A percentile compares a stretch with the other conserved stretches of the same genome.
phyloP scores from a whole-genome alignment of 768 basidiomycete species.

The Lactarius akahatsu region DNA sequence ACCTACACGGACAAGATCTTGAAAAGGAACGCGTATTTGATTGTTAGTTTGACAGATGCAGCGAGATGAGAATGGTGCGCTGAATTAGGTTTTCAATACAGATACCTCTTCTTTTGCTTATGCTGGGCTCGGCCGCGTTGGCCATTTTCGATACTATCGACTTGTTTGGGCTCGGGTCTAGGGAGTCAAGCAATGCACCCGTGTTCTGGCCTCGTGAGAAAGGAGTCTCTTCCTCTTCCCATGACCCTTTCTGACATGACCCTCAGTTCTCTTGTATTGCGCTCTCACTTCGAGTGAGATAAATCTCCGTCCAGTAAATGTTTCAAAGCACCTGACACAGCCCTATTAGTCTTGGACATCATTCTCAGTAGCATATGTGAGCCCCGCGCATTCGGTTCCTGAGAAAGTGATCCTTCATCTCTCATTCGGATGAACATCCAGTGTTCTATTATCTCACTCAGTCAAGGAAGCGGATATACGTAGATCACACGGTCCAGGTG shows the following conservation, averaged over 20 bases:
- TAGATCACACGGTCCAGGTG: constrained; percentile 5
- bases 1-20: background rate
- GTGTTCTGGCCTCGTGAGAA: constrained; percentile 8
- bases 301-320: background rate
- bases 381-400: background rate
- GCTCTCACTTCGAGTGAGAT: constrained; percentile 6
- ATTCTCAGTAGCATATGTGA: constrained; percentile 3
- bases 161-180: background rate
- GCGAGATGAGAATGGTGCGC: background rate
- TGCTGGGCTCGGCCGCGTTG: constrained; percentile 3
- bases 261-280: constrained; percentile 2
- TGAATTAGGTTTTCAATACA: background rate
- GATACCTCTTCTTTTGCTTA: constrained; percentile 1
- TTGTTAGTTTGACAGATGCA: background rate
- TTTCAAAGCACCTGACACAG: background rate
- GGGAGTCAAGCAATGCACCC: too few relatives aligned
- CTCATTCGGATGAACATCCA: background rate
- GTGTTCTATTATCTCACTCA: constrained; percentile 9
- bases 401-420: background rate
- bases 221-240: background rate
- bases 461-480: background rate
- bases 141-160: background rate
- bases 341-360: constrained; percentile 9
- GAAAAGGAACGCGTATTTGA: background rate
- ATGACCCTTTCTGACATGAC: background rate